Conservation (phyloP, 768 basidiomycete genomes). For the Tulasnella sp. region DNA sequence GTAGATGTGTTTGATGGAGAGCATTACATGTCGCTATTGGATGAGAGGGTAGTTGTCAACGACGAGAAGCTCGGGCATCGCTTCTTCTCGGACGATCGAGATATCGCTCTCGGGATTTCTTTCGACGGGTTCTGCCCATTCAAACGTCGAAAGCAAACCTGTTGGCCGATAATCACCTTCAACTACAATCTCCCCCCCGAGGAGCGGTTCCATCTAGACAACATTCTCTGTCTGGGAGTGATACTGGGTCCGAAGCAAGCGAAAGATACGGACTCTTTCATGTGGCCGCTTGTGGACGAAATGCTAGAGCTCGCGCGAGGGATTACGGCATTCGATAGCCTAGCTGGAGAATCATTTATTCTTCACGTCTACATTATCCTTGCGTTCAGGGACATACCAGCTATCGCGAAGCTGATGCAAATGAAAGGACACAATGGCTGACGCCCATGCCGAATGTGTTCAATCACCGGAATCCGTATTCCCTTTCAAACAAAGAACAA, state of each 20-base stretch:
- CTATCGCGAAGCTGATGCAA: constrained; percentile 43
- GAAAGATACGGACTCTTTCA: constrained; percentile 49
- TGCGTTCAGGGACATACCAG: constrained; percentile 44
- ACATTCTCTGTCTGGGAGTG: constrained; percentile 49
- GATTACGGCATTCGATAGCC: constrained; percentile 42
- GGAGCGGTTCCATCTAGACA: constrained; percentile 44
- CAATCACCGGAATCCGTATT: constrained; percentile 43
- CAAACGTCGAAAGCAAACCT: constrained; percentile 44
- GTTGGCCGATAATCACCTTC: constrained; percentile 51
- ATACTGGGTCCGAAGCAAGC: constrained; percentile 55
- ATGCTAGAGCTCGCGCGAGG: constrained; percentile 46
- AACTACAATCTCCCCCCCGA: constrained; percentile 53
- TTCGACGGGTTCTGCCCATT: constrained; percentile 52
- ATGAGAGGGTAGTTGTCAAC: constrained; percentile 42
- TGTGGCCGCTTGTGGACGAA: constrained; percentile 47
- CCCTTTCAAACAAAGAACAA: background rate
- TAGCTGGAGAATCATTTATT: constrained; percentile 37
- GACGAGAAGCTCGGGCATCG: constrained; percentile 39
- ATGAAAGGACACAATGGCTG: constrained; percentile 53
- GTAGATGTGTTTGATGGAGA: constrained; percentile 48
- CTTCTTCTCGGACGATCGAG: constrained; percentile 48
- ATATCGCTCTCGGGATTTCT: constrained; percentile 52
- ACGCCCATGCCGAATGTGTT: constrained; percentile 48
- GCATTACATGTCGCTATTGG: constrained; percentile 43
- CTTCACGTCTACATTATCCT: constrained; percentile 45